Conservation (phyloP, 352 stramenopile genomes). For the Globisporangium irregulare region DNA sequence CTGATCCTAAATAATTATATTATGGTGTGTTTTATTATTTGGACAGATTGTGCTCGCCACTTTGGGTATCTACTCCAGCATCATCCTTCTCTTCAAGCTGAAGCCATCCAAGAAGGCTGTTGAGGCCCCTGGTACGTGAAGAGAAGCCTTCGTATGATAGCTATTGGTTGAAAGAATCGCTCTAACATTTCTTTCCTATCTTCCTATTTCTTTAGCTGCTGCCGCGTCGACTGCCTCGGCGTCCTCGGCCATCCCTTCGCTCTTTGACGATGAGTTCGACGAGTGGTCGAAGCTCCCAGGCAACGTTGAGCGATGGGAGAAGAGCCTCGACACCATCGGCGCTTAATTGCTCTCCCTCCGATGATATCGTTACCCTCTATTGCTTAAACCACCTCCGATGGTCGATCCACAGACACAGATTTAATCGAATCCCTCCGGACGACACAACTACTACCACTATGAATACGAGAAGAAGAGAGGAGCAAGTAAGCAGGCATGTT, state of each 20-base stretch:
- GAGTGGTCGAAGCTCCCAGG: constrained; percentile 82
- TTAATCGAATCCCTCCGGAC: neutral
- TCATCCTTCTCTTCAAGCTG: constrained; percentile 84
- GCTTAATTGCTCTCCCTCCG: constrained; percentile 41
- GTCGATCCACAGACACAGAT: constrained; percentile 1
- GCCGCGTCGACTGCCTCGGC: constrained; percentile 33
- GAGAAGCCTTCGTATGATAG: neutral
- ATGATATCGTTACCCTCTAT: constrained; percentile 10
- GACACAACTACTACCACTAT: neutral
- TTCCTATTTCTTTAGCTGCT: constrained; percentile 14
- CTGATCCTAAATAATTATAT: neutral
- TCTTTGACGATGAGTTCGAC: constrained; percentile 85
- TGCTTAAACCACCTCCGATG: constrained; percentile 1
- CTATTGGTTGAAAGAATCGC: neutral
- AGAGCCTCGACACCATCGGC: constrained; percentile 82
- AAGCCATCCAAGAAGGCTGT: constrained; percentile 77
- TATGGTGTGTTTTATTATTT: neutral
- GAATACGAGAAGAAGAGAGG: neutral
- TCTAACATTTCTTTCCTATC: neutral
- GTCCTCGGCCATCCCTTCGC: constrained; percentile 70
- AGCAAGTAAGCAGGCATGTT: neutral
- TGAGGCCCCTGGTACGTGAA: constrained; percentile 45
- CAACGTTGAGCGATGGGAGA: constrained; percentile 86
- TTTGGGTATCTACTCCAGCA: constrained; percentile 72
- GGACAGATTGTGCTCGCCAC: constrained; percentile 80